Evolutionary conservation across 306 rosid genomes (phyloP).

Genomic region (Biancaea sappan): DNA sequence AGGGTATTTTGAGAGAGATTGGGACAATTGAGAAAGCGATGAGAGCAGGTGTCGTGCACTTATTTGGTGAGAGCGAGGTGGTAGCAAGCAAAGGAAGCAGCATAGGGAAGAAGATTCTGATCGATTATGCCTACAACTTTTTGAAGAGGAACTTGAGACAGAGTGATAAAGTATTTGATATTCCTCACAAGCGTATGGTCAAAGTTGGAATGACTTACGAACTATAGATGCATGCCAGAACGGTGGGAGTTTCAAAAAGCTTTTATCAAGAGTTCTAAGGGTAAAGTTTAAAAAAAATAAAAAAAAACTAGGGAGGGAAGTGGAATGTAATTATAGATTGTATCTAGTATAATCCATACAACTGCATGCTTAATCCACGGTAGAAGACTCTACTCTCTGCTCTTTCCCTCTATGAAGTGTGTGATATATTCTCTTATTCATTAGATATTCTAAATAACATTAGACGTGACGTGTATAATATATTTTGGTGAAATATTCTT

Average conservation of each 20-base stretch:
- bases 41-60: slow-evolving; percentile 63
- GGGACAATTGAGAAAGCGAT: slow-evolving; percentile 54
- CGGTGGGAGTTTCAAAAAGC: background rate
- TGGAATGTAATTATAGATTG: too few relatives aligned
- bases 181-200: slow-evolving; percentile 71
- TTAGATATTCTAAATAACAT: too few relatives aligned
- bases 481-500: too few relatives aligned
- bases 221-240: too few relatives aligned
- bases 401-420: too few relatives aligned
- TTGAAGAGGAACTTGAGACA: slow-evolving; percentile 65
- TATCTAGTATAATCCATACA: too few relatives aligned
- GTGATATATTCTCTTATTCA: too few relatives aligned
- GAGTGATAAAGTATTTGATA: slow-evolving; percentile 54
- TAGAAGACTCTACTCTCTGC: too few relatives aligned
- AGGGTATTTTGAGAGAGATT: slow-evolving; percentile 35
- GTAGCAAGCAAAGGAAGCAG: slow-evolving; percentile 52
- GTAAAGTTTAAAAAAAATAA: too few relatives aligned
- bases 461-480: too few relatives aligned
- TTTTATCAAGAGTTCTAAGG: background rate
- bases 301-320: too few relatives aligned
- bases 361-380: too few relatives aligned
- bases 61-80: slow-evolving; percentile 73
- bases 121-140: slow-evolving; percentile 63
- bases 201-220: slow-evolving; percentile 87
- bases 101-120: slow-evolving; percentile 48